Evolutionary conservation across 257 asterid genomes (phyloP), one percentile per base, ranked within the genome.

Genomic region (Nicotiana noctiflora): DNA sequence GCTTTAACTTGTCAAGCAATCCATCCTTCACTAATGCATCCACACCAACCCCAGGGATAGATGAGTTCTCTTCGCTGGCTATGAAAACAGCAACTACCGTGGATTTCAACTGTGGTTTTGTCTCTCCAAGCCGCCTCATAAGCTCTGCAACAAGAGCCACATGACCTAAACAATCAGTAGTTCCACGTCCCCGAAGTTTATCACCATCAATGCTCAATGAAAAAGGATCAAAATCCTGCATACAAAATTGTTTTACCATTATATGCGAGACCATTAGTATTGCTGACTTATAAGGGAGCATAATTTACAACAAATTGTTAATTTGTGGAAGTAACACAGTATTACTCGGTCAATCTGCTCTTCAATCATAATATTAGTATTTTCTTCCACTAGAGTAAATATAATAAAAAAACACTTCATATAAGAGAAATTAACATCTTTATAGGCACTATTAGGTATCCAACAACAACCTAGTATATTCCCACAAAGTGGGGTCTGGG

Each of bases 31-130:
- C 99, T 86, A 95, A 85, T 11, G 97, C 97, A 90, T 95, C 98
- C 25, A 95, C 96, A 46, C 98, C 98, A 65, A 95, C 99, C 77
- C 97, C 94, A 75, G 98, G 97, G 55, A 95, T 93, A 32, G 99
- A 93, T 31, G 99, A 95, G 86, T 95, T 95, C 89, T 93, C 99
- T 88, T 95, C 97, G 82, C 99, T 93, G 62, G 99, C 98, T 80
- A 95, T 95, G 83, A 95, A 95, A 60, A 95, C 99, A 81, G 98
- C 97, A 86, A 93, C 98, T 40, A 95, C 96, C 19, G 96, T 92
- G 79, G 97, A 93, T 83, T 85, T 91, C 83, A 95, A 56, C 67
- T 84, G 86, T 51, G 97, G 99, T 84, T 91, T 95, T 64, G 91
- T 83, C 92, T 92, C 96, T 19, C 96, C 99, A 78, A 95, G 81